Evolutionary conservation across 148 eudicot genomes (phyloP).

Genomic region (Cornus kousa): DNA sequence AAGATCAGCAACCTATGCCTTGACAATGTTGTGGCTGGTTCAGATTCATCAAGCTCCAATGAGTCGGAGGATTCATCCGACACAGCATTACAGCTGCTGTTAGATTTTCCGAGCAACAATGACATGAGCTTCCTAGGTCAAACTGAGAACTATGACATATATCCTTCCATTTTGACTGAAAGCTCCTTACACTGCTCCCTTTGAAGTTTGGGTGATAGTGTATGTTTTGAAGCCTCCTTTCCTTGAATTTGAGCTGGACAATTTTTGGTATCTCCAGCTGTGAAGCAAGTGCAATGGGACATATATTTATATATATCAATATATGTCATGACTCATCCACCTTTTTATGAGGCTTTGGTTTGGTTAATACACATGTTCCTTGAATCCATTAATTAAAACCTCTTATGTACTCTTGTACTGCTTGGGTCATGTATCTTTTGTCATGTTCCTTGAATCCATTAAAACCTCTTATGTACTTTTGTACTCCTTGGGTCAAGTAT

Average conservation of each 20-base stretch:
- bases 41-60: conserved; percentile 52
- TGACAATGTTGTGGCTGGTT: conserved; percentile 21
- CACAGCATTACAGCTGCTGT: conserved; percentile 66
- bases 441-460: neutral
- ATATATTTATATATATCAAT: neutral
- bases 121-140: conserved; percentile 91
- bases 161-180: conserved; percentile 16
- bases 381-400: neutral
- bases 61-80: conserved; percentile 77
- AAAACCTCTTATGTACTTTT: no score
- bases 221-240: conserved; percentile 9
- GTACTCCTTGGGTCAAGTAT: no score
- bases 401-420: no score
- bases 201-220: conserved; percentile 34
- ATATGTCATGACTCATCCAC: neutral
- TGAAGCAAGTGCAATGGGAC: neutral
- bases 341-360: neutral
- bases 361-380: no score
- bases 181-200: conserved; percentile 8
- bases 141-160: conserved; percentile 29
- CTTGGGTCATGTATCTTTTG: no score
- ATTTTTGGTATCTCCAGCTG: neutral
- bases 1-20: conserved; percentile 14
- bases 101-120: conserved; percentile 66
- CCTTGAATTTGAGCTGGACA: neutral